Conservation (phyloP, 345 rosid species). For the Ailanthus altissimus region DNA sequence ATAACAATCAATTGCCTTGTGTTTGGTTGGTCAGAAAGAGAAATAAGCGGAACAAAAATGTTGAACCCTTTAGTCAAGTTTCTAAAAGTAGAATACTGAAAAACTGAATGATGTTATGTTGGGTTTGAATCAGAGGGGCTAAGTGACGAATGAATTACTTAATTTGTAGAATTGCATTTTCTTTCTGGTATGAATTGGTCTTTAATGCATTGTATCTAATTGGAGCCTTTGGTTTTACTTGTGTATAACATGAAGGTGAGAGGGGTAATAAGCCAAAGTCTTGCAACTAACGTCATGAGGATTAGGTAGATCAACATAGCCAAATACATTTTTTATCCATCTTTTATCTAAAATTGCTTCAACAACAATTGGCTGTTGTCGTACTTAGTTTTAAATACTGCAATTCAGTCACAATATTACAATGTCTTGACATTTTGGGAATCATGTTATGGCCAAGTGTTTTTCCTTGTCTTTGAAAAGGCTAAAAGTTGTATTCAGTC, state of each 20-base stretch:
- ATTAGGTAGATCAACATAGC: not conserved
- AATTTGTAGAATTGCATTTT: not conserved
- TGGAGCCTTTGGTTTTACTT: not conserved
- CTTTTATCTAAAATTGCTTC: not conserved
- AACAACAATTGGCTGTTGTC: not conserved
- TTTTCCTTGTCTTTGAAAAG: not conserved
- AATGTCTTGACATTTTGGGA: not conserved
- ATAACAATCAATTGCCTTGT: constrained; percentile 14
- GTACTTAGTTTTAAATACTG: not conserved
- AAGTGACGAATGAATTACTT: not conserved
- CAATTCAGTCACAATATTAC: not conserved
- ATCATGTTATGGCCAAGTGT: not conserved
- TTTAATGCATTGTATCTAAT: too few relatives aligned
- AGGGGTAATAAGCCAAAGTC: not conserved
- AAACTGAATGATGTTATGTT: not conserved
- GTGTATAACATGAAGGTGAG: not conserved
- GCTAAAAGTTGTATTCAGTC: not conserved
- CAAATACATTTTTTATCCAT: not conserved
- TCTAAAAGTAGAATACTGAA: not conserved
- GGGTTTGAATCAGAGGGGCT: not conserved
- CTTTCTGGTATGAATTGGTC: not conserved
- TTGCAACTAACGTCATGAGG: not conserved
- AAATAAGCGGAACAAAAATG: not conserved
- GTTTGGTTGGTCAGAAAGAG: not conserved
- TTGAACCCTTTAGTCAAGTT: not conserved